These are phyloP conservation scores for Fragilaria crotonensis DNA, from an alignment of 108 stramenopile species.

Conservation along the genomic window DNA sequence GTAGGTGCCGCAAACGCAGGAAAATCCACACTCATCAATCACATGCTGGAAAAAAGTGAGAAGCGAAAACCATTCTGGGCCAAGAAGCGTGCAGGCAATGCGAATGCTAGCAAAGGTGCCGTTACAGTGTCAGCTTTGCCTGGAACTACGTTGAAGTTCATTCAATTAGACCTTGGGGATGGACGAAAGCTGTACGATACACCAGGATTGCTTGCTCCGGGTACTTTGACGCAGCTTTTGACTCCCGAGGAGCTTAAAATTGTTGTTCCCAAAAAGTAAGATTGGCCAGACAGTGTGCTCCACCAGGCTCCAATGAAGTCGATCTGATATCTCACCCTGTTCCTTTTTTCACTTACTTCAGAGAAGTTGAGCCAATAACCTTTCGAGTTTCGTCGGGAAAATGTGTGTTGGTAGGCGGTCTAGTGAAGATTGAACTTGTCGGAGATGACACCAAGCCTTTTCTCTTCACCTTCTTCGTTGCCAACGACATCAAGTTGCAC, in stretches of 20 bases:
- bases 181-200: conserved; percentile 72
- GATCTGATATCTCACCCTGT: not conserved
- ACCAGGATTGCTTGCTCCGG: conserved; percentile 81
- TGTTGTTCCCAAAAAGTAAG: conserved; percentile 86
- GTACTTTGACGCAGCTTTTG: conserved; percentile 76
- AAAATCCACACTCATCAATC: conserved; percentile 80
- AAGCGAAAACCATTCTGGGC: conserved; percentile 22
- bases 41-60: conserved; percentile 49
- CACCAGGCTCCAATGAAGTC: not conserved
- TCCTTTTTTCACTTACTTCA: conserved; percentile 8
- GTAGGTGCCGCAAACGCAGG: conserved; percentile 90
- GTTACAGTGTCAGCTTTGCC: conserved; percentile 80
- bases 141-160: conserved; percentile 85
- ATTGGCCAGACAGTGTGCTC: conserved; percentile 2
- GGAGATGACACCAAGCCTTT: conserved; percentile 76
- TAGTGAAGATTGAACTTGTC: conserved; percentile 77
- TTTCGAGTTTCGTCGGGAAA: conserved; percentile 75
- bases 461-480: conserved; percentile 92
- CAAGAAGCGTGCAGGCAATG: conserved; percentile 62
- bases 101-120: conserved; percentile 63
- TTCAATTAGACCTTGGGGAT: conserved; percentile 76
- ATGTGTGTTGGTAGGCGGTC: conserved; percentile 78
- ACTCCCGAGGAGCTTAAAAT: conserved; percentile 83
- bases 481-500: conserved; percentile 94
- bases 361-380: conserved; percentile 81